Evolutionary conservation across 805 yeast species (phyloP).

Genomic region (Yarrowia phangngaensis): DNA sequence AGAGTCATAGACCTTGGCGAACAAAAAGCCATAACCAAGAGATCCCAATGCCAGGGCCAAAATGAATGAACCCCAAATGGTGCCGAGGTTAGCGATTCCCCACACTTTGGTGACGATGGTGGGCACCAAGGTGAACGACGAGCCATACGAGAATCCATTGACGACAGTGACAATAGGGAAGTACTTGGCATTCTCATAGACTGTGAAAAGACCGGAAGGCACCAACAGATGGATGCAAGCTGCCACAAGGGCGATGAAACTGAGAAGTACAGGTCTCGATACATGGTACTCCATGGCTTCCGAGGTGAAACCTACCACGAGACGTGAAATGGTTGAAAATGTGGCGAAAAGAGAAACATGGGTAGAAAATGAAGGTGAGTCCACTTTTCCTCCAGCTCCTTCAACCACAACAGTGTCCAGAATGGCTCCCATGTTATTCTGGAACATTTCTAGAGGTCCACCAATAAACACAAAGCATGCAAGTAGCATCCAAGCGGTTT

Average conservation of each 20-base stretch:
- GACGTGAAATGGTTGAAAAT: constrained; percentile 66
- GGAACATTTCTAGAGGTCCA: constrained; percentile 83
- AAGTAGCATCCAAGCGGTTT: constrained; percentile 57
- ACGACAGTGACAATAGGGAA: constrained; percentile 44
- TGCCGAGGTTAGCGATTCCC: constrained; percentile 85
- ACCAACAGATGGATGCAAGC: constrained; percentile 40
- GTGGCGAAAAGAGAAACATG: constrained; percentile 59
- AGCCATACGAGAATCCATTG: constrained; percentile 75
- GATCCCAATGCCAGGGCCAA: constrained; percentile 85
- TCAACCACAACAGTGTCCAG: constrained; percentile 43
- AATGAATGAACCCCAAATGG: constrained; percentile 88
- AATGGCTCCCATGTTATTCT: constrained; percentile 77
- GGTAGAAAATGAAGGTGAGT: constrained; percentile 30
- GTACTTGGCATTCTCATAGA: constrained; percentile 30
- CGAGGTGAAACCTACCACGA: constrained; percentile 61
- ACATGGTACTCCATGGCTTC: constrained; percentile 49
- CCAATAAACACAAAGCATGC: constrained; percentile 59
- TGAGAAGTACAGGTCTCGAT: constrained; percentile 36
- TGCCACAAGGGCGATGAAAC: constrained; percentile 40
- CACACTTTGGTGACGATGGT: constrained; percentile 77
- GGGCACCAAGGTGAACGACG: constrained; percentile 80
- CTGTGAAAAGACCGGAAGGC: constrained; percentile 31
- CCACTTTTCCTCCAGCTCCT: no score
- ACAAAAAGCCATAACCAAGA: constrained; percentile 60
- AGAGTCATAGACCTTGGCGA: constrained; percentile 59